Conservation (phyloP, 257 asterid species). For the Forsythia viridissima region DNA sequence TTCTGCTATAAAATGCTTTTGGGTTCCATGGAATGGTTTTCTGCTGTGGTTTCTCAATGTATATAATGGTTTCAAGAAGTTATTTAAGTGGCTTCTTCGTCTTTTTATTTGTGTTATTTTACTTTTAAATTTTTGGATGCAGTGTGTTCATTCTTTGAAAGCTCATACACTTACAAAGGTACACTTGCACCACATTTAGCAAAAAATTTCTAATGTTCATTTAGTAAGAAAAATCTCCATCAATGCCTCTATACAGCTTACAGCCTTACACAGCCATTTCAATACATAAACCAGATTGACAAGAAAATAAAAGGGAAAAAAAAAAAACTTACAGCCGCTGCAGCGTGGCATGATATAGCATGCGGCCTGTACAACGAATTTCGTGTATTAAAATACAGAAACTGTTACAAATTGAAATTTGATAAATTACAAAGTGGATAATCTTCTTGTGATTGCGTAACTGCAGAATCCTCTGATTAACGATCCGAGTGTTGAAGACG, state of each 20-base stretch:
- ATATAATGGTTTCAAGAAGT: background rate
- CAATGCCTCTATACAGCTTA: background rate
- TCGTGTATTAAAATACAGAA: too few species aligned
- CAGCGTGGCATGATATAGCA: conserved; percentile 86
- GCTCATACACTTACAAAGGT: background rate
- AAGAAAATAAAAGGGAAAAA: conserved; percentile 1
- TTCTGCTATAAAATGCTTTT: background rate
- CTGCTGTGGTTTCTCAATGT: too few species aligned
- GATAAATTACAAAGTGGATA: too few species aligned
- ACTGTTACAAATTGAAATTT: too few species aligned
- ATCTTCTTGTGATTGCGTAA: too few species aligned
- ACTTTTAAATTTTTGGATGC: background rate
- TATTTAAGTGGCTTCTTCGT: background rate
- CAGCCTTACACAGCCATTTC: background rate
- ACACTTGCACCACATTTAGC: background rate
- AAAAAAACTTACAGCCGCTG: conserved; percentile 73
- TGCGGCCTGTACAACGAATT: conserved; percentile 13
- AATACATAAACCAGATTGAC: conserved; percentile 18
- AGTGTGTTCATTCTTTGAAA: background rate
- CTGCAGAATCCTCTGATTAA: too few species aligned
- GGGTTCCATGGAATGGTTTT: background rate
- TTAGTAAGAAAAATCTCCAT: background rate
- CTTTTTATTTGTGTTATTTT: too few species aligned
- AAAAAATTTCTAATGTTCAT: background rate
- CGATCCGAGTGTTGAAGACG: too few species aligned